phyloP scores from a whole-genome alignment of 1,139 yeast species.

The Geotrichum cucujoidarum region DNA sequence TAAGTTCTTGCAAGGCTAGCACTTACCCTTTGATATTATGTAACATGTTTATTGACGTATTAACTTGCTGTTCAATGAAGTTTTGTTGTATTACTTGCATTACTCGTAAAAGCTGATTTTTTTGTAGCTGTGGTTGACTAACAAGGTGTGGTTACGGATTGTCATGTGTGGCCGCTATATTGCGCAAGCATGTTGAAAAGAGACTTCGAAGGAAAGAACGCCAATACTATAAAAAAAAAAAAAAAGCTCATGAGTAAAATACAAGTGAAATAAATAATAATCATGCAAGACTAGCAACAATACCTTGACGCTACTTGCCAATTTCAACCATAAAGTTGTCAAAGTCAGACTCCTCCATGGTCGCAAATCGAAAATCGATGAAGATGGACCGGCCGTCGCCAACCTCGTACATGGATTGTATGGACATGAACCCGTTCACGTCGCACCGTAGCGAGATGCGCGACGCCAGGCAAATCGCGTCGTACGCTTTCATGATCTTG shows the following conservation, averaged over 20 bases:
- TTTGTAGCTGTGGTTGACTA: no score
- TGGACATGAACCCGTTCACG: conserved; percentile 30
- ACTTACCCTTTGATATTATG: neutral
- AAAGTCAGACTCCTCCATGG: conserved; percentile 24
- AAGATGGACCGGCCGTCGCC: conserved; percentile 30
- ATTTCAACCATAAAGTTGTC: neutral
- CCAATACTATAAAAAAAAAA: neutral
- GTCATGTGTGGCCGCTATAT: no score
- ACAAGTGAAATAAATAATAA: neutral
- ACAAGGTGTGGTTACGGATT: no score
- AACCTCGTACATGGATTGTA: conserved; percentile 34
- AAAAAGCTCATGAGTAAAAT: neutral
- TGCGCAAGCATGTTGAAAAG: no score
- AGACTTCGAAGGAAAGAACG: no score
- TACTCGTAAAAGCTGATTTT: no score
- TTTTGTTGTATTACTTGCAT: no score
- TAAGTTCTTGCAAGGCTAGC: no score
- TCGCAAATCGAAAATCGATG: conserved; percentile 34
- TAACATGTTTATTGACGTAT: conserved; percentile 14
- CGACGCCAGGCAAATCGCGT: conserved; percentile 33
- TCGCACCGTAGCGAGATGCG: conserved; percentile 35
- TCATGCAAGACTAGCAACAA: neutral
- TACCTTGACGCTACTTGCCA: neutral
- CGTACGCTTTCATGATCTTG: conserved; percentile 27
- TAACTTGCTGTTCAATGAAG: conserved; percentile 12